Base-by-base conservation (phyloP, 495 filamentous ascomycete genomes). In the Talaromyces wortmannii region DNA sequence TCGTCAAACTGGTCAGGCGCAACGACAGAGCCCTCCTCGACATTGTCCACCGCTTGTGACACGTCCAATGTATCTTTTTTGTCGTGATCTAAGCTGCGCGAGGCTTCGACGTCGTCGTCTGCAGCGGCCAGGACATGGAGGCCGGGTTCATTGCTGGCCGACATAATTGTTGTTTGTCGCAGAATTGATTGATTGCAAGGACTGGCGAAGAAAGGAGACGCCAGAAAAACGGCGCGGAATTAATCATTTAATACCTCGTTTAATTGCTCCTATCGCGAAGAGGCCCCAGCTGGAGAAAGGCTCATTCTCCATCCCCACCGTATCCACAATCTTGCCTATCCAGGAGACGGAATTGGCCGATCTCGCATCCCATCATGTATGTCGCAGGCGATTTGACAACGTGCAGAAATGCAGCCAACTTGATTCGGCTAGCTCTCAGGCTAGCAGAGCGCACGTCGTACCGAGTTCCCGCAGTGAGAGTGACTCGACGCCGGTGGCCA, bases 1-100 rank as follows among this genome's bases (percentile, higher is more conserved):
- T 70, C 64, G 52, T 81, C 78, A 52, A 77, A 77, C 57, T 80
- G 71, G 58, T 80, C 74, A 8, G 76, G 76, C 18, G 73, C 69
- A 29, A 73, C 61, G 31, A 69, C 59, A 15, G 58, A 59, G 18
- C 70, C 70, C 8, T 65, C 65, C 36, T 60, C 57, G n/a, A 57
- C 44, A 3, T 57, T 17, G 16, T 49, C 46, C n/a, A 55, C 55
- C 18, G 52, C 54, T 18, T 60, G 36, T 5, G 13, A 40, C 13
- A 40, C 13, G 36, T 40, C 36, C 13, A 40, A 13, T 10, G 8
- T 13, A 8, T 10, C 8, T 13, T 40, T 40, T 40, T 40, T 40
- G 36, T 40, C 36, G 13, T 40, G 36, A 40, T 40, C 36, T 10
- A 40, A 13, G 13, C 36, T 40, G 8, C 13, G 36, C 8, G 13